Base-by-base conservation (phyloP, 768 basidiomycete species). In the Auriscalpium orientale region DNA sequence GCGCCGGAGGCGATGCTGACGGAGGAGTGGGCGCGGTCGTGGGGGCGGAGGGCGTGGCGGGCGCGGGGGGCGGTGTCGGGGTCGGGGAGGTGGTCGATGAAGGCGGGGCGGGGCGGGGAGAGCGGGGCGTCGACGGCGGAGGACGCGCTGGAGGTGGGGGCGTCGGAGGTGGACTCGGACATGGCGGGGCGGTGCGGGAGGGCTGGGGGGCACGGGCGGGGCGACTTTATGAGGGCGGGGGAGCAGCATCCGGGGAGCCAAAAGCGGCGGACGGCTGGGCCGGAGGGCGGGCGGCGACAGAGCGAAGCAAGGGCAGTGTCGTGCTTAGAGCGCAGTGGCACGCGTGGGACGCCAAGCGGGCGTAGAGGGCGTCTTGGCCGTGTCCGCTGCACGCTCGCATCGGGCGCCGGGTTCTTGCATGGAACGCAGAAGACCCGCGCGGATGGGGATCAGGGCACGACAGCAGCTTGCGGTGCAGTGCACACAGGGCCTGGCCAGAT, bases 1-100 rank as follows among this genome's bases (percentile, higher is more conserved):
- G 67, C 68, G 62, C 59, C 58, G 55, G 51, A 40, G 7, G 37
- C n/a, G 16, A 49, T 55, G 28, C 59, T 62, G 13, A 53, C 16
- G 1, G 54, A 43, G 38, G 54, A 58, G 37, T 46, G 37, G 44
- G 59, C 49, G n/a, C 59, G 56, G 35, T 55, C 48, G 15, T 61
- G 59, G 6, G 56, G 46, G 51, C 45, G 53, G 40, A 61, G 56
- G 45, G 20, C 33, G 20, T 47, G 13, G 3, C 22, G 22, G 37
- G 16, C 18, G 37, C 16, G n/a, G 10, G 16, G 16, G 35, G n/a
- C n/a, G 51, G 54, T 36, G 28, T 60, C 59, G 2, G 37, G n/a
- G n/a, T 60, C 59, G 13, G 58, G 34, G 5, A 46, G 12, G 5
- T 51, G 13, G 20, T 58, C 53, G 6, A 54, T 12, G 43, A 60